Percentiles rank a stretch among this genome's conserved stretches.
phyloP scores from a whole-genome alignment of 495 filamentous ascomycete species.

The Chlorociboria aeruginascens region DNA sequence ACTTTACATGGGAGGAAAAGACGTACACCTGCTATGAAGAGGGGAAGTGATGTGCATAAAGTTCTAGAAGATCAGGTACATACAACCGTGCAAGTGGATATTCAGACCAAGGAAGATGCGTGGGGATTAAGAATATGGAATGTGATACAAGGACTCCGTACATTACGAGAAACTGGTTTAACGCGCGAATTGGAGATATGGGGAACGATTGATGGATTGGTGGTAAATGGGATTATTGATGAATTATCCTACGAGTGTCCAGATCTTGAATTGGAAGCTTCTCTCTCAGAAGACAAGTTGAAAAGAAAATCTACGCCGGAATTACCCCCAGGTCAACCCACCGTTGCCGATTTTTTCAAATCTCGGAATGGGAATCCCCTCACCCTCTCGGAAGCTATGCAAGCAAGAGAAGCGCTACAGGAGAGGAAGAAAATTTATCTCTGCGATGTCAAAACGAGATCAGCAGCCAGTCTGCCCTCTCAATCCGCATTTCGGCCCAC shows the following conservation, averaged over 20 bases:
- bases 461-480: conserved; percentile 45
- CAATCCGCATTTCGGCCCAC: conserved; percentile 63
- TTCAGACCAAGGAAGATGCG: conserved; percentile 66
- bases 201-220: conserved; percentile 69
- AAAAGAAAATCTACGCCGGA: background rate
- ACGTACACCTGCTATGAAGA: conserved; percentile 70
- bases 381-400: conserved; percentile 5
- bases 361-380: background rate
- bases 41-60: conserved; percentile 66
- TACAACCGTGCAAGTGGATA: conserved; percentile 55
- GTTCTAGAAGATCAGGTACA: conserved; percentile 77
- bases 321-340: conserved; percentile 40
- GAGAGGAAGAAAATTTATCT: conserved; percentile 46
- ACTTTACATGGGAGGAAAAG: conserved; percentile 59
- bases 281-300: conserved; percentile 27
- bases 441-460: conserved; percentile 81
- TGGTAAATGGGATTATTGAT: conserved; percentile 87
- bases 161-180: conserved; percentile 62
- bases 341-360: conserved; percentile 23
- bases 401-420: conserved; percentile 3
- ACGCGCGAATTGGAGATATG: conserved; percentile 92
- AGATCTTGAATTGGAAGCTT: conserved; percentile 52
- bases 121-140: conserved; percentile 88
- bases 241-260: conserved; percentile 71
- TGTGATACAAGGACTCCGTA: conserved; percentile 71